phyloP scores from a whole-genome alignment of 164 flowering plant species.

The Hamamelis virginiana region DNA sequence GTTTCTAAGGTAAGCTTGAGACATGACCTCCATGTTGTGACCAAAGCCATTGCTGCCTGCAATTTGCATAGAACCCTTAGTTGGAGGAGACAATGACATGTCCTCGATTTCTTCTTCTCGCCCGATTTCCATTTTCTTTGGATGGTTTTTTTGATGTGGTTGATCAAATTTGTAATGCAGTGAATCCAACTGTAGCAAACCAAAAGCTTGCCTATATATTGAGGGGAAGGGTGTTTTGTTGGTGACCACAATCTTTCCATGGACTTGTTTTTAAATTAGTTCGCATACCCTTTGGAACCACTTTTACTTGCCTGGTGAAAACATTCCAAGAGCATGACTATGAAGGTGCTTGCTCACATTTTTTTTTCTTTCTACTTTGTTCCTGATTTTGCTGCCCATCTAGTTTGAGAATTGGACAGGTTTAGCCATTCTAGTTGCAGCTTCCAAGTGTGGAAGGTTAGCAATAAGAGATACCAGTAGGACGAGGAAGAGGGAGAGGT shows the following conservation, averaged over 20 bases:
- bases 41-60: conserved; percentile 74
- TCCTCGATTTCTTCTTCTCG: conserved; percentile 53
- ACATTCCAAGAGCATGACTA: conserved; percentile 28
- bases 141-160: neutral
- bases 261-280: neutral
- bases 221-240: conserved; percentile 23
- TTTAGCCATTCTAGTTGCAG: no score
- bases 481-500: no score
- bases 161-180: conserved; percentile 13
- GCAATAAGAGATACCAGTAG: no score
- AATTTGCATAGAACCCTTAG: conserved; percentile 64
- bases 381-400: no score
- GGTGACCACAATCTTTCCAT: conserved; percentile 64
- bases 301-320: neutral
- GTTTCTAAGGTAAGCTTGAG: conserved; percentile 59
- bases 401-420: no score
- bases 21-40: conserved; percentile 68
- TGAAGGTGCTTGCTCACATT: neutral
- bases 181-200: conserved; percentile 49
- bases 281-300: conserved; percentile 3
- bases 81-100: conserved; percentile 44
- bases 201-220: conserved; percentile 44
- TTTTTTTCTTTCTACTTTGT: no score
- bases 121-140: conserved; percentile 40
- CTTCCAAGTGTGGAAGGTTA: no score